Base-by-base conservation (phyloP, 257 asterid species). In the Solanum medicagineum region DNA sequence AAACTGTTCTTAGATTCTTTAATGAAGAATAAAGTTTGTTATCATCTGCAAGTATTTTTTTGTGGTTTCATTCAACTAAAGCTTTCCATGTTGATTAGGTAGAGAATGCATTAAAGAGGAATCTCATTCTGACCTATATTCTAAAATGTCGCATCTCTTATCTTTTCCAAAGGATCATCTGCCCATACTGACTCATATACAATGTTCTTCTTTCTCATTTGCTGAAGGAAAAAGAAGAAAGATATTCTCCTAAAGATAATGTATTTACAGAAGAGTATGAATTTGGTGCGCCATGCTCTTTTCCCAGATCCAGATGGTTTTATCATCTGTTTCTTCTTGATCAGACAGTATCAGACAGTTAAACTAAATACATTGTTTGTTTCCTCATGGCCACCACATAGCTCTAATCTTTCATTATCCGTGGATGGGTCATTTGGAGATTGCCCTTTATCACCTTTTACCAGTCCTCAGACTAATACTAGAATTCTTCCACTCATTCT, bases 281-380 rank as follows among this genome's bases (percentile, higher is more conserved):
- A 70, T 94, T 29, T 29, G 29, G 29, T 88, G 65, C 96, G 94
- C 44, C 88, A 87, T 88, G 98, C 99, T 86, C 94, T 97, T 88
- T 95, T 95, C 88, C 95, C 97, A 49, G 98, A 94, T 88, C 98
- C 98, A 66, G 98, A 94, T 91, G 99, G 99, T 95, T 97, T 91
- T 97, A 94, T 89, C 95, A 95, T 91, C 89, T 92, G 79, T 97
- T 98, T 98, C 98, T 97, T 90, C 86, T 97, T 90, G 94, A 91
- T 85, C 96, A 91, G 87, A 29, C 0, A 19, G 81, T 93, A 91
- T 85, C 96, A 91, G 87, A 29, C 0, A 19, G 81, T 93, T 86
- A 89, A 92, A 87, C 88, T 7, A 66, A 94, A 91, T 55, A 94
- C 92, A 65, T 84, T 90, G 14, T 81, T 89, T 84, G 91, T 97